Conservation (phyloP, 2,329 filamentous ascomycete species). For the Alternaria metachromatica region DNA sequence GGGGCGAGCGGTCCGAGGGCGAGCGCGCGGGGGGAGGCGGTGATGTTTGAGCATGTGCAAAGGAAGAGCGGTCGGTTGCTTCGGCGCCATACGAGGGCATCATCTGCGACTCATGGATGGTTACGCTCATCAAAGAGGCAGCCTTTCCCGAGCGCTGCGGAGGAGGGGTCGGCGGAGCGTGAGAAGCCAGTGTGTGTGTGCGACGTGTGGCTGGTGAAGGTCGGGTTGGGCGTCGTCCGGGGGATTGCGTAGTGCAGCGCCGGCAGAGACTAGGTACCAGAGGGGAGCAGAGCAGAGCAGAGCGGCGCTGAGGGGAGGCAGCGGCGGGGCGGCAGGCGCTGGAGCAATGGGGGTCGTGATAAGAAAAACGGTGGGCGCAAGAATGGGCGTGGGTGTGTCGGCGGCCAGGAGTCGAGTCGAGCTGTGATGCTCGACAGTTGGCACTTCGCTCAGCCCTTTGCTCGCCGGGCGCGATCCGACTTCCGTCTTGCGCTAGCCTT, state of each 20-base stretch:
- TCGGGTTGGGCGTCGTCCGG: constrained; percentile 12
- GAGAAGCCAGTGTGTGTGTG: constrained; percentile 33
- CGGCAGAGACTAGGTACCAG: constrained; percentile 5
- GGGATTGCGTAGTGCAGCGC: constrained; percentile 17
- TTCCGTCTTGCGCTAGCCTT: constrained; percentile 21
- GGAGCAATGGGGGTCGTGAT: constrained; percentile 1
- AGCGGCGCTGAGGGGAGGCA: neutral
- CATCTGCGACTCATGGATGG: constrained; percentile 46
- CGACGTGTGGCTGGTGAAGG: constrained; percentile 20
- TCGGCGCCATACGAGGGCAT: constrained; percentile 62
- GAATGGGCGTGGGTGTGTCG: constrained; percentile 21
- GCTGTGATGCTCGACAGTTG: constrained; percentile 11
- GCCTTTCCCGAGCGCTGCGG: constrained; percentile 34
- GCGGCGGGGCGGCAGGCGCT: constrained; percentile 1
- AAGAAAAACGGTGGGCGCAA: constrained; percentile 15
- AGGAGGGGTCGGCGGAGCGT: constrained; percentile 33
- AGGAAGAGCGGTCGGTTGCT: constrained; percentile 44
- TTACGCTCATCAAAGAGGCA: constrained; percentile 41
- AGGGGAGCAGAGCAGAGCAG: constrained; percentile 2
- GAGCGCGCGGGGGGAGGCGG: constrained; percentile 37
- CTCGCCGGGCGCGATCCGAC: constrained; percentile 14
- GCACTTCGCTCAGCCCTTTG: constrained; percentile 11
- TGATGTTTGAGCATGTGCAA: constrained; percentile 44
- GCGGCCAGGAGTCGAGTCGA: constrained; percentile 16
- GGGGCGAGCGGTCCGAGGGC: constrained; percentile 31